phyloP scores from a whole-genome alignment of 148 eudicot species.

The Talinum fruticosum region DNA sequence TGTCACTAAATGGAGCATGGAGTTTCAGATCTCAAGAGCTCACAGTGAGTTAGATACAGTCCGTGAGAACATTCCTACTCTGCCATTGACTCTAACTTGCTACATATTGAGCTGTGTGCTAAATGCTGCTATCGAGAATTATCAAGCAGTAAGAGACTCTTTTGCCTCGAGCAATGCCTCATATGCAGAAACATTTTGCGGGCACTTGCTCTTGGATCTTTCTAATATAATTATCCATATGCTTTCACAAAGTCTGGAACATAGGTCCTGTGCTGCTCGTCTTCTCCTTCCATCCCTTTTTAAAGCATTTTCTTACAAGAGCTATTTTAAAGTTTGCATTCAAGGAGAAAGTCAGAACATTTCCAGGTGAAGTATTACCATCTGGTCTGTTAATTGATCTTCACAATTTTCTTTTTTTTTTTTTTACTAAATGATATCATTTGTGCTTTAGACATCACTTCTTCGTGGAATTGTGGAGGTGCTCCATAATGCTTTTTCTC shows the following conservation, averaged over 20 bases:
- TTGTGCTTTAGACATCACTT: constrained; percentile 51
- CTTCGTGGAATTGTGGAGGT: constrained; percentile 61
- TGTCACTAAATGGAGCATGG: constrained; percentile 43
- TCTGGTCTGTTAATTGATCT: not conserved
- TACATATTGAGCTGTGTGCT: constrained; percentile 53
- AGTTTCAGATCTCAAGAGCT: constrained; percentile 25
- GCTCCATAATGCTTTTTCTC: constrained; percentile 59
- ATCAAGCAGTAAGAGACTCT: constrained; percentile 26
- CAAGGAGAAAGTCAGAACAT: constrained; percentile 43
- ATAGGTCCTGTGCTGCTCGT: constrained; percentile 63
- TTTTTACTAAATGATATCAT: constrained; percentile 3
- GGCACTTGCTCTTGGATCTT: constrained; percentile 70
- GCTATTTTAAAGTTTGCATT: constrained; percentile 46
- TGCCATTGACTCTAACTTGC: constrained; percentile 60
- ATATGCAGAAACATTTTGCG: constrained; percentile 38
- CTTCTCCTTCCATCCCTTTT: constrained; percentile 70
- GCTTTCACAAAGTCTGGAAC: constrained; percentile 73
- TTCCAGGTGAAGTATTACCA: constrained; percentile 50
- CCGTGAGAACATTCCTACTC: constrained; percentile 20
- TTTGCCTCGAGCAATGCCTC: constrained; percentile 24
- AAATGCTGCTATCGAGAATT: constrained; percentile 51
- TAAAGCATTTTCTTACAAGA: constrained; percentile 43
- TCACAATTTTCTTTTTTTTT: constrained; percentile 1
- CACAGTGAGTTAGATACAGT: constrained; percentile 15
- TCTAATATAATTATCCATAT: constrained; percentile 57